Percentiles rank a stretch among this genome's conserved stretches.
Evolutionary conservation across 225 moss, liverwort and hornwort genomes (phyloP).

Genomic region (Sphagnum tenellum): DNA sequence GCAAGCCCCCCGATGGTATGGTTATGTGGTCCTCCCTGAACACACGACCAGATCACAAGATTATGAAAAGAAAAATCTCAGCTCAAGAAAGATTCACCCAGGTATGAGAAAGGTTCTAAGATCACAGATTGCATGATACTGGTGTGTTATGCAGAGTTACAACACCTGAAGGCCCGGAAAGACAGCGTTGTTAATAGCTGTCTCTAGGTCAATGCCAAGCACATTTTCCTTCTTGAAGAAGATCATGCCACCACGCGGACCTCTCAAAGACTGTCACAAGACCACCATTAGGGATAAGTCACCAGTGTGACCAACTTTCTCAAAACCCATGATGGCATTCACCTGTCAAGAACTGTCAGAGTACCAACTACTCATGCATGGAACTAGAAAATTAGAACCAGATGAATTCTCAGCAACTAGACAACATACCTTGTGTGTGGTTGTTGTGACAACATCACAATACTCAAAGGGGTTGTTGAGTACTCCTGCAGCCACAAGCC

Average conservation of each 20-base stretch:
- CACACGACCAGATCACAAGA: not conserved
- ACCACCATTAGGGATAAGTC: not conserved
- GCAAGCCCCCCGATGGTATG: constrained; percentile 82
- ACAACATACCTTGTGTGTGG: constrained; percentile 69
- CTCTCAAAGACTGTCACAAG: constrained; percentile 57
- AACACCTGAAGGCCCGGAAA: constrained; percentile 76
- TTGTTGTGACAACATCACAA: constrained; percentile 79
- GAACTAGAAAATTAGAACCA: not conserved
- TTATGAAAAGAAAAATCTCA: too few relatives aligned
- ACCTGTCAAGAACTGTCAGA: too few relatives aligned
- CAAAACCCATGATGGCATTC: too few relatives aligned
- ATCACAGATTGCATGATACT: too few relatives aligned
- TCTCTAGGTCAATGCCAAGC: constrained; percentile 65
- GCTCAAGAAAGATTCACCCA: too few relatives aligned
- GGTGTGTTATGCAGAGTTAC: too few relatives aligned
- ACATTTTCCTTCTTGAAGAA: constrained; percentile 65
- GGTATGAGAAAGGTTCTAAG: too few relatives aligned
- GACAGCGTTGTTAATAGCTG: constrained; percentile 70
- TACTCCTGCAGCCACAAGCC: constrained; percentile 72
- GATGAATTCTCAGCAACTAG: not conserved
- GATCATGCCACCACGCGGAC: constrained; percentile 90
- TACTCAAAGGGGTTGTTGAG: constrained; percentile 61
- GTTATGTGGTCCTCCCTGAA: constrained; percentile 85
- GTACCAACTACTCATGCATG: too few relatives aligned
- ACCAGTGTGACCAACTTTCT: too few relatives aligned